Conservation (phyloP, 345 rosid species). For the Combretum micranthum region DNA sequence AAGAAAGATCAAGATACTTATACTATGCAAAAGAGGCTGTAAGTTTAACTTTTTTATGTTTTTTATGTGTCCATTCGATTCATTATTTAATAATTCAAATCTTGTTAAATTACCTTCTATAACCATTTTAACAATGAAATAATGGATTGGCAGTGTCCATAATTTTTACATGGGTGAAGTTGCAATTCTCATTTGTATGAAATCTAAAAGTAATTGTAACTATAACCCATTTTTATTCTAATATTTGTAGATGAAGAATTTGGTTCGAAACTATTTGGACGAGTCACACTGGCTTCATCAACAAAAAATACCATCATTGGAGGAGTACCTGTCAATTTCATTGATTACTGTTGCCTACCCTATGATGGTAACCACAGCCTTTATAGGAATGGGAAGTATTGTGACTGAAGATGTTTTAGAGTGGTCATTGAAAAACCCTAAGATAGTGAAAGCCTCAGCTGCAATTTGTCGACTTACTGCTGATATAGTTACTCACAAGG, state of each 20-base stretch:
- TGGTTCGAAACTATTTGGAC: not conserved
- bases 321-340: slow-evolving; percentile 5
- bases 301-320: not conserved
- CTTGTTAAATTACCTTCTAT: too few species aligned
- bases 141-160: not conserved
- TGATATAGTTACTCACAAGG: slow-evolving; percentile 7
- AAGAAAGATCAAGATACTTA: slow-evolving; percentile 2
- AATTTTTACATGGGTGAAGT: too few species aligned
- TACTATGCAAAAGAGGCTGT: not conserved
- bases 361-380: too few species aligned
- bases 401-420: too few species aligned
- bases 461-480: slow-evolving; percentile 2
- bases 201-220: too few species aligned
- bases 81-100: not conserved
- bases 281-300: slow-evolving; percentile 4
- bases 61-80: not conserved
- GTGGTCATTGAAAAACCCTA: not conserved
- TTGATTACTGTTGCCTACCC: not conserved
- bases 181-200: too few species aligned
- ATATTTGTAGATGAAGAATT: not conserved
- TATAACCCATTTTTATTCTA: not conserved
- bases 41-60: not conserved
- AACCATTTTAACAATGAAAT: not conserved
- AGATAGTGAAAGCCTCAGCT: not conserved
- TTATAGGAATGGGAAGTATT: too few species aligned